Evolutionary conservation across 129 eudicot genomes (phyloP).

Genomic region (Kitagawia praeruptora): DNA sequence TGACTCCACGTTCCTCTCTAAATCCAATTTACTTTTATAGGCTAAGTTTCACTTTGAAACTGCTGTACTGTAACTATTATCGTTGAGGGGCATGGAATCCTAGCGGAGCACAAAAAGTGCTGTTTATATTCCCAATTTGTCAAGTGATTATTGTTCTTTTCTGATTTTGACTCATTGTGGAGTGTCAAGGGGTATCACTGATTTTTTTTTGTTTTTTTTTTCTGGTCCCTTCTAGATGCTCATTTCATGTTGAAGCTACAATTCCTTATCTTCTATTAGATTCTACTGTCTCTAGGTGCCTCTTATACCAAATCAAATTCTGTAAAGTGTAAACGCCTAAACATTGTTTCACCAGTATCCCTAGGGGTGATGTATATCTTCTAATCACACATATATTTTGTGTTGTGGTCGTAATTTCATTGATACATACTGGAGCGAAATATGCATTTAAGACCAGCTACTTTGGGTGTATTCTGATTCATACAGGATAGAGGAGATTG

Average conservation of each 20-base stretch:
- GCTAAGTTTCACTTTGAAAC: not conserved
- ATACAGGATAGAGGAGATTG: not conserved
- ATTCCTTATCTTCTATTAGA: not conserved
- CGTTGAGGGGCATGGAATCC: not conserved
- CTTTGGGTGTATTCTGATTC: not conserved
- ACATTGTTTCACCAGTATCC: not conserved
- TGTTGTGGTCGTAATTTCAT: not conserved
- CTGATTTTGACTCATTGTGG: not conserved
- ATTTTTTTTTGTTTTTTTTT: too few species aligned
- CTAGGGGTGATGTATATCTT: not conserved
- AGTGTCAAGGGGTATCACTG: not conserved
- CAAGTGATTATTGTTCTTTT: not conserved
- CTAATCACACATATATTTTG: too few species aligned
- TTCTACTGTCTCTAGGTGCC: not conserved
- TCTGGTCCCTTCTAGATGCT: not conserved
- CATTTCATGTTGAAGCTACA: not conserved
- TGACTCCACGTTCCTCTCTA: not conserved
- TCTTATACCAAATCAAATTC: not conserved
- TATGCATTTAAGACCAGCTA: not conserved
- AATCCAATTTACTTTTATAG: not conserved
- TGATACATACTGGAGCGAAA: not conserved
- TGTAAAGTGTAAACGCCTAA: not conserved
- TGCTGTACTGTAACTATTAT: not conserved
- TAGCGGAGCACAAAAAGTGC: not conserved
- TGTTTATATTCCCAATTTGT: not conserved